phyloP scores from a whole-genome alignment of 1,284 basidiomycete species.

The Mycena sp. region DNA sequence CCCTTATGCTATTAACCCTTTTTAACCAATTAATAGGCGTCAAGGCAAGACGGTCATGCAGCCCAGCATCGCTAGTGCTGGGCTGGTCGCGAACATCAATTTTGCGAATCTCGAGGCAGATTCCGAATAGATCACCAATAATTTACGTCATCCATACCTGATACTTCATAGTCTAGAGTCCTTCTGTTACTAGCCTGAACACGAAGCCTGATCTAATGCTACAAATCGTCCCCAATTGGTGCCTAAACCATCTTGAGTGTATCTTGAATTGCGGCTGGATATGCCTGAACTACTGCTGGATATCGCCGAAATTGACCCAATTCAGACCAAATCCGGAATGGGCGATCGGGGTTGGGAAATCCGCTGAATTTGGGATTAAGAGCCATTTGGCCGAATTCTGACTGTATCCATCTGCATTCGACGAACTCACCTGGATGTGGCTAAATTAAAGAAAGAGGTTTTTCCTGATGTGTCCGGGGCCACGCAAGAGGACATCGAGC shows the following conservation, averaged over 20 bases:
- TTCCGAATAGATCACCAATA: not conserved
- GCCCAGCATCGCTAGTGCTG: not conserved
- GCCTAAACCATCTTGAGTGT: not conserved
- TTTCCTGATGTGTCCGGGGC: slow-evolving; percentile 41
- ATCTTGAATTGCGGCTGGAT: not conserved
- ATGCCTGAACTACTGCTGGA: not conserved
- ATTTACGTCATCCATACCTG: not conserved
- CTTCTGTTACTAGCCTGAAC: not conserved
- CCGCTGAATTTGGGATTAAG: no score
- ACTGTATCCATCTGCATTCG: no score
- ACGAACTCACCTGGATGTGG: no score
- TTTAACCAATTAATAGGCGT: not conserved
- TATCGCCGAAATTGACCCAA: not conserved
- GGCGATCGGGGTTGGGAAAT: not conserved
- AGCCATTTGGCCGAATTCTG: no score
- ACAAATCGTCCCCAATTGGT: not conserved
- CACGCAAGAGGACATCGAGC: slow-evolving; percentile 41
- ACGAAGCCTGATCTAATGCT: not conserved
- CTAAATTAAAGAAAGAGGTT: no score
- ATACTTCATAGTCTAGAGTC: not conserved
- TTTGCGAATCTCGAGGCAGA: not conserved
- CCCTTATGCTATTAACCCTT: not conserved
- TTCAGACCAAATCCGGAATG: not conserved
- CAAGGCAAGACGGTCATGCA: not conserved
- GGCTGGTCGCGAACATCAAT: not conserved